Base-by-base conservation (phyloP, 306 rosid species). In the Quercus alba region DNA sequence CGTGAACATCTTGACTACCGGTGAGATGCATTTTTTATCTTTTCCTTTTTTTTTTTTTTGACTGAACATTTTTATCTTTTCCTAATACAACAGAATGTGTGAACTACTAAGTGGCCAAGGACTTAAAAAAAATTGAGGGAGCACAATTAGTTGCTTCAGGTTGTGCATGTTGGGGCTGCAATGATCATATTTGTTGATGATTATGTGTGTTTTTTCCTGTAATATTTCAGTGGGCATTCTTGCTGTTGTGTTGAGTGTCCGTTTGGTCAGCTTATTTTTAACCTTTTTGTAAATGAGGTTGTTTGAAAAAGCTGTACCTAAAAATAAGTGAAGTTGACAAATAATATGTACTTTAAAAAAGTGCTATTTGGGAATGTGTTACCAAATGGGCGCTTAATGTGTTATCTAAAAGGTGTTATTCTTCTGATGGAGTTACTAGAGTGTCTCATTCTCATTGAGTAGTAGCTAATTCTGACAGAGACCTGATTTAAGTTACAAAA, bases 1-100 rank as follows among this genome's bases (percentile, higher is more conserved):
- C 85, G 85, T 15, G 73, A 18, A 25, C 99, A 96, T 90, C 93
- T 96, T 85, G 94, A 91, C 70, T 96, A 93, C 79, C 99, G 99
- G 98, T 96, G 82, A 84, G 97, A 73, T 68, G 38, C 79, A 78
- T 58, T 52, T 75, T 35, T 35, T 71, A 25, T 69, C 19, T 30
- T 21, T 28, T 67, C 41, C 41, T 35, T 8, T 41, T 2, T 41
- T 41, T 38, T 7, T 41, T 41, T 38, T 38, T 38, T 41, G 3
- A 41, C 46, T 8, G 12, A 41, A 41, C 79, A 78, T 58, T 57
- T 75, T 46, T 71, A 30, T 69, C 19, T 30, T 28, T 30, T 67
- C 56, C 30, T 7, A 73, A 52, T 44, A 51, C 58, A 72, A 75
- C 17, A 21, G 19, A 81, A 49, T 75, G 20, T 72, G 54, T 20